Evolutionary conservation across 1,284 basidiomycete genomes (phyloP), one percentile per base, ranked within the genome.

Genomic region (Uromyces viciae-fabae): DNA sequence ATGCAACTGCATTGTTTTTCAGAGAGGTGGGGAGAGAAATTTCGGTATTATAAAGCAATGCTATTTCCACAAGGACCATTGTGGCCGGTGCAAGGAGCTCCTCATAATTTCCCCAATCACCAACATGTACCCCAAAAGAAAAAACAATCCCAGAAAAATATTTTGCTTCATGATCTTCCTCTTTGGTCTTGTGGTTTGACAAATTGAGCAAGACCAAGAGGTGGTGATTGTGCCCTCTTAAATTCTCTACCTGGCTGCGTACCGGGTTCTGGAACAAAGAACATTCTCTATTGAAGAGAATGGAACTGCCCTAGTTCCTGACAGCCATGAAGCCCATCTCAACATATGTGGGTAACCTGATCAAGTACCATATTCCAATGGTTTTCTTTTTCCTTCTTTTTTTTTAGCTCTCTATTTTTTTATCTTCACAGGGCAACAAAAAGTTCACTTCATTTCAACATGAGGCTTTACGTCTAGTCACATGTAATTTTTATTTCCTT

Each of bases 21-120:
- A 43, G 38, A 19, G 38, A 1, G n/a, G 33, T 8, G 73, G 40
- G 15, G 38, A 43, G 28, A 14, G 14, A 25, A 3, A 17, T 0
- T 75, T 60, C 33, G 52, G 54, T 11, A 22, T 60, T 4, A 38
- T 75, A 1, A 43, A 42, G n/a, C 73, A 75, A 25, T 3, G 22
- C 0, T 75, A 75, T 40, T 9, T 8, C 15, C 60, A 25, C 36
- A n/a, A 40, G 5, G 36, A 75, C 36, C 31, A 40, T 15, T 28
- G 2, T 9, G 22, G 33, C 11, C 19, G 46, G 22, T 14, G 8
- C 28, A 14, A 22, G 19, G 49, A n/a, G 22, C 14, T 43, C 14
- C 11, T 58, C 19, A 11, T 62, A n/a, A 15, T 75, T 52, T 72
- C 69, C 7, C 60, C 74, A 31, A 76, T 76, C 33, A 76, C 54